phyloP scores from a whole-genome alignment of 2,329 filamentous ascomycete species.

The Venturia oleaginea region DNA sequence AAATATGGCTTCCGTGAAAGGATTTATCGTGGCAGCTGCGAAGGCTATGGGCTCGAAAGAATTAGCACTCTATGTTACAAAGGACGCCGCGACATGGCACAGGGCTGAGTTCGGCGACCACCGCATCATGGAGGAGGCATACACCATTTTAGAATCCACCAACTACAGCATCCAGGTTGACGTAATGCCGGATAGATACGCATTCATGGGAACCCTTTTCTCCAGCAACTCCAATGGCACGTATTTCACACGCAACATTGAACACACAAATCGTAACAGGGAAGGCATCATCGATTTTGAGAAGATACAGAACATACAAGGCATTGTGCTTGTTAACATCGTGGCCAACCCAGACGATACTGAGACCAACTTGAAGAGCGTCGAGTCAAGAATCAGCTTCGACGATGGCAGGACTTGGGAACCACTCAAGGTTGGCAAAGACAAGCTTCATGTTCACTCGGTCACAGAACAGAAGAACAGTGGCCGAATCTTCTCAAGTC shows the following conservation, averaged over 20 bases:
- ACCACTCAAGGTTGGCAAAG: constrained; percentile 56
- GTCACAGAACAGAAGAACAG: constrained; percentile 76
- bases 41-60: constrained; percentile 74
- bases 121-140: constrained; percentile 73
- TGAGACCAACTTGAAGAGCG: constrained; percentile 48
- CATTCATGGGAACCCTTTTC: constrained; percentile 77
- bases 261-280: constrained; percentile 79
- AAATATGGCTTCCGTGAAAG: constrained; percentile 75
- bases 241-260: constrained; percentile 85
- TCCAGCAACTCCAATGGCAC: constrained; percentile 97
- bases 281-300: constrained; percentile 85
- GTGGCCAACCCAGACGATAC: constrained; percentile 81
- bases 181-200: constrained; percentile 62
- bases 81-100: constrained; percentile 80
- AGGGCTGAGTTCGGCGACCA: constrained; percentile 82
- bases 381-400: constrained; percentile 80
- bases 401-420: constrained; percentile 88
- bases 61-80: constrained; percentile 82
- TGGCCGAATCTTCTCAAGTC: constrained; percentile 85
- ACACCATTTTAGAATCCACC: constrained; percentile 90
- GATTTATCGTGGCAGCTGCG: constrained; percentile 75
- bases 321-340: constrained; percentile 80
- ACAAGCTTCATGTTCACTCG: constrained; percentile 78
- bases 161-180: constrained; percentile 98
- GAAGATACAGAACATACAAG: constrained; percentile 83